Evolutionary conservation across 2,329 filamentous ascomycete species (phyloP).

Genomic region (Biscogniauxia marginata): DNA sequence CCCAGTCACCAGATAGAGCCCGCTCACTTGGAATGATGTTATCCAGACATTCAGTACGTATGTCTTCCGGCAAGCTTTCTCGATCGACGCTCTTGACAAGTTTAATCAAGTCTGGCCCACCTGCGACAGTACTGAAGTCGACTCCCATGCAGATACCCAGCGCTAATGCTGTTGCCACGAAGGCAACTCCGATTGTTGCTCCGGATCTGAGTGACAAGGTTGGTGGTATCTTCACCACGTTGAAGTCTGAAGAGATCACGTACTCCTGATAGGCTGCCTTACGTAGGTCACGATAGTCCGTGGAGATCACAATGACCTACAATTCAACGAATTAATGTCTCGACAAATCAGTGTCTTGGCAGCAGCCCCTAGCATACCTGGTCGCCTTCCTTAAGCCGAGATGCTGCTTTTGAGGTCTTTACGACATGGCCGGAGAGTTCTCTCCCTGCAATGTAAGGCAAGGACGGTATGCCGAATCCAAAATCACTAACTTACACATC

Average conservation of each 20-base stretch:
- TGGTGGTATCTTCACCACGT: slow-evolving; percentile 60
- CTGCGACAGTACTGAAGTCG: slow-evolving; percentile 53
- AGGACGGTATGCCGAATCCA: slow-evolving; percentile 65
- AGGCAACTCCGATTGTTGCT: slow-evolving; percentile 67
- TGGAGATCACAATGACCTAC: slow-evolving; percentile 64
- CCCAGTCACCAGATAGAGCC: slow-evolving; percentile 61
- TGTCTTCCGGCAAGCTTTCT: slow-evolving; percentile 56
- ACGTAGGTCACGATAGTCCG: slow-evolving; percentile 69
- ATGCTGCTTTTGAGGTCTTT: slow-evolving; percentile 38
- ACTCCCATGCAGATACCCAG: slow-evolving; percentile 69
- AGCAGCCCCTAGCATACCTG: slow-evolving; percentile 35
- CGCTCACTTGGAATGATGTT: slow-evolving; percentile 52
- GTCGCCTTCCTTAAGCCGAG: slow-evolving; percentile 56
- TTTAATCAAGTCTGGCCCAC: slow-evolving; percentile 58
- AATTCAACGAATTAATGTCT: neutral
- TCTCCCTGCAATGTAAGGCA: slow-evolving; percentile 68
- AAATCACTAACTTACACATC: slow-evolving; percentile 52
- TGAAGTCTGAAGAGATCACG: slow-evolving; percentile 62
- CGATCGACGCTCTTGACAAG: slow-evolving; percentile 47
- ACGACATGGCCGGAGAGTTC: slow-evolving; percentile 68
- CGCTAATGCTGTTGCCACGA: slow-evolving; percentile 65
- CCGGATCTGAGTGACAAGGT: slow-evolving; percentile 52
- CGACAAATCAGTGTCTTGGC: slow-evolving; percentile 11
- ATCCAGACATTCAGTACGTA: slow-evolving; percentile 61
- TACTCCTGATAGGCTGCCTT: slow-evolving; percentile 74